phyloP scores from a whole-genome alignment of 768 basidiomycete species.

The Dacryopinax primogenitus region DNA sequence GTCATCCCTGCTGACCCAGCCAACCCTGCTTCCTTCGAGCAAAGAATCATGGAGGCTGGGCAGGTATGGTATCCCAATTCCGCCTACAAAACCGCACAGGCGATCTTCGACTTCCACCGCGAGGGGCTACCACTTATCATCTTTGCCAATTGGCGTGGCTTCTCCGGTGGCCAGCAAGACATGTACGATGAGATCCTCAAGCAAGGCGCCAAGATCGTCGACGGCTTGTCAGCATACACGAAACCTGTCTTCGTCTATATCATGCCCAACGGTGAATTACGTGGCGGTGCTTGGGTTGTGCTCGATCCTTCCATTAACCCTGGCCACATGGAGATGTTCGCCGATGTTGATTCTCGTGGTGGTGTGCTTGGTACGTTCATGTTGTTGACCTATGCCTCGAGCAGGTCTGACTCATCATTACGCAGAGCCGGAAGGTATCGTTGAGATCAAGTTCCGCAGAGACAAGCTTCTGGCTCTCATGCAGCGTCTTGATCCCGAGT shows the following conservation, averaged over 20 bases:
- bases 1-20: constrained; percentile 96
- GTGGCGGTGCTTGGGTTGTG: constrained; percentile 99
- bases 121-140: constrained; percentile 95
- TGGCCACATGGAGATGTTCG: constrained; percentile 99
- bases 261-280: constrained; percentile 94
- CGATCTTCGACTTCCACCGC: constrained; percentile 96
- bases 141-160: constrained; percentile 99
- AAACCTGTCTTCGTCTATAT: constrained; percentile 98
- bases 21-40: constrained; percentile 91
- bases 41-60: constrained; percentile 98
- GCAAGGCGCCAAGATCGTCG: constrained; percentile 96
- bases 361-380: constrained; percentile 49
- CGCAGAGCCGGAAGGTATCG: constrained; percentile 82
- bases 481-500: constrained; percentile 82
- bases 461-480: constrained; percentile 83
- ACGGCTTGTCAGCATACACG: constrained; percentile 92
- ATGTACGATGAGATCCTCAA: constrained; percentile 98
- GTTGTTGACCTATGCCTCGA: background rate
- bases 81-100: constrained; percentile 98
- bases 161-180: constrained; percentile 98
- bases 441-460: constrained; percentile 95
- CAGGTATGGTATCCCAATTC: constrained; percentile 99
- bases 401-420: background rate
- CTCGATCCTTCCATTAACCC: constrained; percentile 95
- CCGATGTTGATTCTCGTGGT: constrained; percentile 87